phyloP scores from a whole-genome alignment of 208 protist species.

The Trypanosoma boissoni region DNA sequence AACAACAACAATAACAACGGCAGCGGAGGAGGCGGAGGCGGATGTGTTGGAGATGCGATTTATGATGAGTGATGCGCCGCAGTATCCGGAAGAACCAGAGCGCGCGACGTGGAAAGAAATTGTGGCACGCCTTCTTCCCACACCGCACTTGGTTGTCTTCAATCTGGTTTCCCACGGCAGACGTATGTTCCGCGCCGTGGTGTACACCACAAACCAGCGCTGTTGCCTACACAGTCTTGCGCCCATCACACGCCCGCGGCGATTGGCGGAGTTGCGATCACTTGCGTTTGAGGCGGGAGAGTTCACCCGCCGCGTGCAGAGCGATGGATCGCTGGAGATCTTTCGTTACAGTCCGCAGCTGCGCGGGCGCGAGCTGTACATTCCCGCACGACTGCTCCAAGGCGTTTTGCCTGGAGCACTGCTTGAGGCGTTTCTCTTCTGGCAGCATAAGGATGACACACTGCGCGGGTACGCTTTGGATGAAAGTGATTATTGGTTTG shows the following conservation, averaged over 20 bases:
- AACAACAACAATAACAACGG: not conserved
- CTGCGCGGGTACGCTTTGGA: constrained; percentile 63
- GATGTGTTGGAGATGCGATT: constrained; percentile 48
- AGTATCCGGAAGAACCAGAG: constrained; percentile 55
- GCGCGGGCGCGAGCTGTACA: constrained; percentile 56
- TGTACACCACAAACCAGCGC: constrained; percentile 71
- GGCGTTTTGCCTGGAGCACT: constrained; percentile 67
- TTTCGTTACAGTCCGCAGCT: constrained; percentile 54
- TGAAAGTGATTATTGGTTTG: constrained; percentile 58
- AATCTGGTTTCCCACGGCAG: constrained; percentile 80
- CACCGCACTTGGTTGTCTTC: constrained; percentile 53
- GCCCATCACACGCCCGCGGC: constrained; percentile 26
- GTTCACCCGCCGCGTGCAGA: constrained; percentile 46
- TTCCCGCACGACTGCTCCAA: constrained; percentile 74
- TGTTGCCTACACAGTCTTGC: constrained; percentile 70
- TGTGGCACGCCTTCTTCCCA: constrained; percentile 55
- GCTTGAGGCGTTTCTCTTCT: constrained; percentile 79
- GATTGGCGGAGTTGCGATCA: constrained; percentile 30
- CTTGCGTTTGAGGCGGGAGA: constrained; percentile 64
- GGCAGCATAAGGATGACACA: constrained; percentile 70
- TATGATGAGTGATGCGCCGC: constrained; percentile 55
- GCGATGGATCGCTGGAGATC: constrained; percentile 70
- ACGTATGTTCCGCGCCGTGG: constrained; percentile 66
- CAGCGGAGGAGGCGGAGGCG: constrained; percentile 13
- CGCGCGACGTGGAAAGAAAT: constrained; percentile 82